Evolutionary conservation across 768 basidiomycete genomes (phyloP), one percentile per base, ranked within the genome.

Genomic region (Calocybe indica): DNA sequence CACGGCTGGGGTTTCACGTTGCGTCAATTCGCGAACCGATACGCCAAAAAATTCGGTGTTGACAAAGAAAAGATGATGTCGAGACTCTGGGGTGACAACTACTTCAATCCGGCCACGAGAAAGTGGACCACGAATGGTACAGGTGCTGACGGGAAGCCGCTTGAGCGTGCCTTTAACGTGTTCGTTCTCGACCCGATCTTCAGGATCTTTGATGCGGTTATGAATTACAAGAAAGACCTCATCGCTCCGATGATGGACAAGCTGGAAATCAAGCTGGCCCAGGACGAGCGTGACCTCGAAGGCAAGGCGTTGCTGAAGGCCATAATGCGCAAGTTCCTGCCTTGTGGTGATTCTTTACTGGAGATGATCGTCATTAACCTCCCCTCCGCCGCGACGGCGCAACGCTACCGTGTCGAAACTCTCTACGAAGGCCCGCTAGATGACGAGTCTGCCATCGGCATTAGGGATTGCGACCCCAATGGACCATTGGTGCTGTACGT

Each of bases 361-460:
- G 95, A 97, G 79, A 98, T 98, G 96, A 96, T 97, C 69, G 92
- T 96, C 79, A 90, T 98, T 73, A 91, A 96, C 75, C 83, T 99
- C 52, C 95, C 96, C 42, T 99, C 95, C 22, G 93, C 94, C 51
- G 83, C 83, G 51, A 92, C 93, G 52, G 95, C 95, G 52, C 95
- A 99, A 71, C 82, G 83, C 48, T 98, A 98, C 74, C 93, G 95
- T 80, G 93, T 95, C 50, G 93, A 98, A 77, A 97, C 95, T 55
- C 85, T 99, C 54, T 98, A 99, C 70, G 96, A 98, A 66, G 95
- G 95, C 65, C 96, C 95, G 58, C 93, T 96, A 92, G 95, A 99
- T 70, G 95, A 99, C 64, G 95, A 99, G 71, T 95, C 91, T 52
- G 96, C 95, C 58, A 90, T 97, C 57, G 92, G 83, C 74, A 93